Conservation (phyloP, 495 filamentous ascomycete species). For the Aspergillus indologenus region DNA sequence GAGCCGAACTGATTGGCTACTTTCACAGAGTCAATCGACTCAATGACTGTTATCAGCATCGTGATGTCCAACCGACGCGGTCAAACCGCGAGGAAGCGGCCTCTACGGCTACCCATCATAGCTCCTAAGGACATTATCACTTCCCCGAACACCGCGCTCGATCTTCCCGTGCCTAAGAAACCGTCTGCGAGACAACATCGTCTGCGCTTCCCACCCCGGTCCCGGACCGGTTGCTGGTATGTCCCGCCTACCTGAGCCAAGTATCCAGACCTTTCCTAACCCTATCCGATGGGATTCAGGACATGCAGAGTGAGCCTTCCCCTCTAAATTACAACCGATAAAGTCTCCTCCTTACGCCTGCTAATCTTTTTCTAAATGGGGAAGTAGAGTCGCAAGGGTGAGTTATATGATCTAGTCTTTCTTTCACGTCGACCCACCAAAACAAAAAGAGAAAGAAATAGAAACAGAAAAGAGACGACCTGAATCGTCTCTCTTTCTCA, state of each 20-base stretch:
- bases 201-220: slow-evolving; percentile 51
- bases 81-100: slow-evolving; percentile 34
- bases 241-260: slow-evolving; percentile 21
- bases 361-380: slow-evolving; percentile 16
- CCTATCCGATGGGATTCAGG: slow-evolving; percentile 26
- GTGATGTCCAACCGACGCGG: slow-evolving; percentile 37
- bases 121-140: slow-evolving; percentile 45
- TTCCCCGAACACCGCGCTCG: slow-evolving; percentile 4
- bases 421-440: background rate
- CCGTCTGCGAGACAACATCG: slow-evolving; percentile 37
- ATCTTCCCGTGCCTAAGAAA: slow-evolving; percentile 18
- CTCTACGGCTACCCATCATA: slow-evolving; percentile 44
- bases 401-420: slow-evolving; percentile 10
- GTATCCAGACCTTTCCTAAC: slow-evolving; percentile 12
- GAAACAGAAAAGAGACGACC: too few species aligned
- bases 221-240: slow-evolving; percentile 53
- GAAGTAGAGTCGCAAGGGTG: slow-evolving; percentile 50
- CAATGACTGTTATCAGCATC: slow-evolving; percentile 38
- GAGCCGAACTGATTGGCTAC: background rate
- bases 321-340: slow-evolving; percentile 1
- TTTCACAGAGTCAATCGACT: background rate
- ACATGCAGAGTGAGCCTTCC: slow-evolving; percentile 47
- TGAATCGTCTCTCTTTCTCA: background rate
- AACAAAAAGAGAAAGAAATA: too few species aligned
- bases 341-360: slow-evolving; percentile 4